Evolutionary conservation across 805 yeast species (phyloP).

Genomic region (Candida ortonii): DNA sequence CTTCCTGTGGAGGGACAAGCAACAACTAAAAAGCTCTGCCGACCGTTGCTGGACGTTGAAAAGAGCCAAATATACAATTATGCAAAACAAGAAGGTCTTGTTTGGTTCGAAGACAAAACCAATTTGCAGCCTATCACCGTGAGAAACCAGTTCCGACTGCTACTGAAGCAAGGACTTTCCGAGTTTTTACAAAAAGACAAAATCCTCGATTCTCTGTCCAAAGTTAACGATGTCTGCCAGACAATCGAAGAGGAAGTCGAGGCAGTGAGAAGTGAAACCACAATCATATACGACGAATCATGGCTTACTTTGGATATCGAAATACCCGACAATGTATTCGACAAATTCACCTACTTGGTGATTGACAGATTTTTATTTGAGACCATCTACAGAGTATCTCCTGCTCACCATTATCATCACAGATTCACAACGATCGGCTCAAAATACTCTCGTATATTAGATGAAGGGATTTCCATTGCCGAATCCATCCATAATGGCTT

Average conservation of each 20-base stretch:
- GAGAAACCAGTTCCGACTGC: slow-evolving; percentile 53
- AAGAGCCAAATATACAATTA: slow-evolving; percentile 47
- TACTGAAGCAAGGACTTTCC: slow-evolving; percentile 20
- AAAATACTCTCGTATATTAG: slow-evolving; percentile 8
- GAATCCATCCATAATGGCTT: slow-evolving; percentile 5
- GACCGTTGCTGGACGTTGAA: slow-evolving; percentile 52
- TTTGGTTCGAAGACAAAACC: slow-evolving; percentile 73
- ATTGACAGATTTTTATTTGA: slow-evolving; percentile 30
- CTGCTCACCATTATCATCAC: slow-evolving; percentile 23
- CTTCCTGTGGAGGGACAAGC: slow-evolving; percentile 15
- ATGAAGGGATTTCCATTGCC: slow-evolving; percentile 7
- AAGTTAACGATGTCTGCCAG: slow-evolving; percentile 12
- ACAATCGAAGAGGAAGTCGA: slow-evolving; percentile 21
- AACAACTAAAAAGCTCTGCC: slow-evolving; percentile 26
- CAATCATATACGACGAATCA: slow-evolving; percentile 1
- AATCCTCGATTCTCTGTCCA: slow-evolving; percentile 12
- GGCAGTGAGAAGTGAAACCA: slow-evolving; percentile 10
- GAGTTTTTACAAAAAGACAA: slow-evolving; percentile 10
- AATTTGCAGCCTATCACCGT: slow-evolving; percentile 56
- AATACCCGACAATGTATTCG: slow-evolving; percentile 18
- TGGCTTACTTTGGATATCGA: slow-evolving; percentile 15
- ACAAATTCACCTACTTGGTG: slow-evolving; percentile 17
- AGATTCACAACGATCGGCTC: slow-evolving; percentile 24
- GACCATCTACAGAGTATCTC: slow-evolving; percentile 21
- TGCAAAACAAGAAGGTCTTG: slow-evolving; percentile 39